Evolutionary conservation across 176 grass and related monocot species (phyloP).

Genomic region (Eleusine coracana): DNA sequence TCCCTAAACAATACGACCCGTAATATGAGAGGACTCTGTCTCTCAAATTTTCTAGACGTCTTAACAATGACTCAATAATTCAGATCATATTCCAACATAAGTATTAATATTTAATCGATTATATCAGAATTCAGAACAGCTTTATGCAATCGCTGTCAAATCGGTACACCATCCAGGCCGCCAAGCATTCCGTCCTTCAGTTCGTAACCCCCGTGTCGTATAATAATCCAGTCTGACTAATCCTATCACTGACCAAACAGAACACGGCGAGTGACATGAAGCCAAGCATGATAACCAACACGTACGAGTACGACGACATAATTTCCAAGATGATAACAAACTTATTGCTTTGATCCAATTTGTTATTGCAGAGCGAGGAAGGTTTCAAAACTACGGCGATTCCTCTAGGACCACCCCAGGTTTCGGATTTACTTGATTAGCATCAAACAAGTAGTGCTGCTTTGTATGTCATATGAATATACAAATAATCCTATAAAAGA

Average conservation of each 20-base stretch:
- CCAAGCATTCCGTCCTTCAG: neutral
- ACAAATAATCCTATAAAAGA: too few species aligned
- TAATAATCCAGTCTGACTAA: neutral
- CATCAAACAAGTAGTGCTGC: neutral
- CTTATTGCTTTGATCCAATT: neutral
- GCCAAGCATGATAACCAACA: neutral
- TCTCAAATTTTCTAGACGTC: too few species aligned
- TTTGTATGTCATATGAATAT: neutral
- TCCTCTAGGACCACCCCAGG: too few species aligned
- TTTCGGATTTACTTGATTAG: too few species aligned
- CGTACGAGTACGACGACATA: too few species aligned
- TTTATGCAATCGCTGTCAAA: neutral
- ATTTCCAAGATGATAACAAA: neutral
- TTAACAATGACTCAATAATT: too few species aligned
- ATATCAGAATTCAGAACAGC: too few species aligned
- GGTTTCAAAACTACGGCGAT: neutral
- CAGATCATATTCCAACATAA: too few species aligned
- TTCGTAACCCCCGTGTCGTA: neutral
- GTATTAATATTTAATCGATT: too few species aligned
- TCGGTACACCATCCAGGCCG: neutral
- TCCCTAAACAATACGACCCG: too few species aligned
- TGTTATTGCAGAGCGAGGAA: neutral
- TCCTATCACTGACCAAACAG: neutral
- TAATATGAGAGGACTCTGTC: too few species aligned
- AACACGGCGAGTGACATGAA: neutral